phyloP scores from a whole-genome alignment of 208 protist genomes.

The Trypanosoma grayi region DNA sequence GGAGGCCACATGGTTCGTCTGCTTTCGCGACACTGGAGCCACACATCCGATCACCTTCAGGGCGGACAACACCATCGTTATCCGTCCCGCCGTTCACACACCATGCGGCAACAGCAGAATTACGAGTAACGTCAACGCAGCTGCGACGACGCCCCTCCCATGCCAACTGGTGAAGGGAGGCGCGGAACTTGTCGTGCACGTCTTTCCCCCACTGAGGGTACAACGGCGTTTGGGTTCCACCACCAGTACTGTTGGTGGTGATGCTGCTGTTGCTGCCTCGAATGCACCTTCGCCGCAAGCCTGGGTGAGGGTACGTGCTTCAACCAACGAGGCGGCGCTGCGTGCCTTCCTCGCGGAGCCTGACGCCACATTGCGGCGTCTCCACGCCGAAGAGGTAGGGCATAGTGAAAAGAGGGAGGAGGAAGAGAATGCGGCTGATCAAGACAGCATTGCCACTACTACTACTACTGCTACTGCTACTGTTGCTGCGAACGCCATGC shows the following conservation, averaged over 20 bases:
- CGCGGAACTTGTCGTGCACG: constrained; percentile 53
- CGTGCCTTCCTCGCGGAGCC: constrained; percentile 49
- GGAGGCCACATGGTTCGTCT: constrained; percentile 55
- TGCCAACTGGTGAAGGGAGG: constrained; percentile 75
- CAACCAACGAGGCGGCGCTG: constrained; percentile 8
- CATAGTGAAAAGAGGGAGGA: not conserved
- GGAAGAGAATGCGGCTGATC: not conserved
- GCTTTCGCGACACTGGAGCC: constrained; percentile 51
- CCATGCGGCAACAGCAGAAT: not conserved
- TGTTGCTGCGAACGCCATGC: too few species aligned
- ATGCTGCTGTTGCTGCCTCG: not conserved
- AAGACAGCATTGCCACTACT: too few species aligned
- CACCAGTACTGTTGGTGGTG: not conserved
- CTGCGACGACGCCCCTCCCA: constrained; percentile 23
- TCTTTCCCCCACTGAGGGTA: constrained; percentile 68
- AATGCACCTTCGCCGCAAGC: not conserved
- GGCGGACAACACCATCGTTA: constrained; percentile 30
- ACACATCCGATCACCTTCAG: constrained; percentile 53
- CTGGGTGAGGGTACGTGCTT: too few species aligned
- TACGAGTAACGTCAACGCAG: not conserved
- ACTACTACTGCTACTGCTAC: too few species aligned
- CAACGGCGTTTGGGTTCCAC: constrained; percentile 28
- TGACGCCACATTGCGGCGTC: constrained; percentile 33
- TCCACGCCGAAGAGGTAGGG: not conserved
- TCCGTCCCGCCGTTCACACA: constrained; percentile 33